phyloP scores from a whole-genome alignment of 2,329 filamentous ascomycete genomes.

The Macrophomina tecta region DNA sequence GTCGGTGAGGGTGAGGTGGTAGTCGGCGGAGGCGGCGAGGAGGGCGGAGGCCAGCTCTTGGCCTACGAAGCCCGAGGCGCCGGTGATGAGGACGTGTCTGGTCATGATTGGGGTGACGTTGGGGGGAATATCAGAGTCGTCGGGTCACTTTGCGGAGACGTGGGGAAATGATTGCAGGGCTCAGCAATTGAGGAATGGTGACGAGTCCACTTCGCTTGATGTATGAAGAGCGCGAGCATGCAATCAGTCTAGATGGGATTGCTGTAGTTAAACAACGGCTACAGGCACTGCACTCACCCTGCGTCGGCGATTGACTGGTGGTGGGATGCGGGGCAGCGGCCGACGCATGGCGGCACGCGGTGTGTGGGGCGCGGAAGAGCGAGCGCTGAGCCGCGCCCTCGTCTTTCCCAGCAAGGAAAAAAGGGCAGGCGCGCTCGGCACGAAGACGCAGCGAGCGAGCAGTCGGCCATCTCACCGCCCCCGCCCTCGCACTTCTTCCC shows the following conservation, averaged over 20 bases:
- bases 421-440: constrained; percentile 4
- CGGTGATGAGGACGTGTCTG: constrained; percentile 32
- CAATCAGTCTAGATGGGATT: not conserved
- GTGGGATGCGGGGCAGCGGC: constrained; percentile 9
- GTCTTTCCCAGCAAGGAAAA: not conserved
- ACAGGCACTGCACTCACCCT: not conserved
- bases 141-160: not conserved
- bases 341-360: not conserved
- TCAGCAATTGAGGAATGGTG: not conserved
- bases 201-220: not conserved
- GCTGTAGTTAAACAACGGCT: not conserved
- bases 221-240: not conserved
- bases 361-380: constrained; percentile 1
- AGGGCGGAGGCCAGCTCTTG: constrained; percentile 31
- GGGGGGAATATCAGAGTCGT: constrained; percentile 4
- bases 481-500: constrained; percentile 24
- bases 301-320: not conserved
- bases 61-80: constrained; percentile 33
- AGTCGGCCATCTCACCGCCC: constrained; percentile 23
- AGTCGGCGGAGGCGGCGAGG: constrained; percentile 23
- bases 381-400: not conserved
- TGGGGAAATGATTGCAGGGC: not conserved
- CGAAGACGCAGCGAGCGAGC: constrained; percentile 22
- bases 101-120: not conserved
- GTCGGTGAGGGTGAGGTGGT: constrained; percentile 32